Evolutionary conservation across 192 early-diverging fungal species (phyloP).

Genomic region (Backusella sp.): DNA sequence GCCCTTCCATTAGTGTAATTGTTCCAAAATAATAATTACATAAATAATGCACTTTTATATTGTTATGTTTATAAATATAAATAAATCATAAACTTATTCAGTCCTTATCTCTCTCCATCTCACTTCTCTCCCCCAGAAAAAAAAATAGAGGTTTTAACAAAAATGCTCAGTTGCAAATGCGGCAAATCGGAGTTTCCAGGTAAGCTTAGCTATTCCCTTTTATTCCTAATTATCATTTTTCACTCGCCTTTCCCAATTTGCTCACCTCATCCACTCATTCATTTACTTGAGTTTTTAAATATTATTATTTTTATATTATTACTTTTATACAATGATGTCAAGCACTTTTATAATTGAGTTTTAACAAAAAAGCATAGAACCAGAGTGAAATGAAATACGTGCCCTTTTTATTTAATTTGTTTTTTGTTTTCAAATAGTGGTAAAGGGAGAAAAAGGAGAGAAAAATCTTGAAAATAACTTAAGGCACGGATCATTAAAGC

Average conservation of each 20-base stretch:
- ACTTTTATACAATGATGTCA: background rate
- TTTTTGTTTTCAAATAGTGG: background rate
- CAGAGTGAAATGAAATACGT: background rate
- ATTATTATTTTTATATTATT: too few relatives aligned
- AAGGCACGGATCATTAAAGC: constrained; percentile 3
- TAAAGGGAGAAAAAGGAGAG: background rate
- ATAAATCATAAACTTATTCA: background rate
- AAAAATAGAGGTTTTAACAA: background rate
- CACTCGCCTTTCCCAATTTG: background rate
- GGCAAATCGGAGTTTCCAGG: background rate
- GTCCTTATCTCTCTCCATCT: background rate
- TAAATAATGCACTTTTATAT: background rate
- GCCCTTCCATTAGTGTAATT: background rate
- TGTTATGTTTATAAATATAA: background rate
- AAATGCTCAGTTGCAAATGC: constrained; percentile 3
- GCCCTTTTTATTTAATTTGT: background rate
- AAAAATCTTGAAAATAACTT: background rate
- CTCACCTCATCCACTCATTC: background rate
- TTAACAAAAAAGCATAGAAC: background rate
- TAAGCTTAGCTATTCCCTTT: constrained; percentile 2
- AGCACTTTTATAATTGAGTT: background rate
- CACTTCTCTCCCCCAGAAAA: background rate
- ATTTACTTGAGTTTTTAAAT: too few relatives aligned
- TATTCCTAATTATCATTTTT: background rate
- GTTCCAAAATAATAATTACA: constrained; percentile 2